Conservation (phyloP, 2,329 filamentous ascomycete genomes). For the Nigrograna mackinnonii region DNA sequence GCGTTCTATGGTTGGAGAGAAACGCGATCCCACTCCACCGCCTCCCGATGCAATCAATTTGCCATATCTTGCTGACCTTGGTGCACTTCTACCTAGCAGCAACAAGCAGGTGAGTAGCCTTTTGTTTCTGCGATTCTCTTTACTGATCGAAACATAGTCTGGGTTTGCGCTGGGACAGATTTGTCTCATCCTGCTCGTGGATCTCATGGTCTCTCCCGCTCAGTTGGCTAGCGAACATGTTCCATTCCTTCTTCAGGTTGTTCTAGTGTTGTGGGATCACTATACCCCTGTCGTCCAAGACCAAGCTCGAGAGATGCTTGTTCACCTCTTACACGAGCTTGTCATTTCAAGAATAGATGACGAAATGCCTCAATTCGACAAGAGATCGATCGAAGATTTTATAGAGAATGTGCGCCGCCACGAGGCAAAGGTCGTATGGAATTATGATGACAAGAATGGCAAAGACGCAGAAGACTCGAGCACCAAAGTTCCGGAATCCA, state of each 20-base stretch:
- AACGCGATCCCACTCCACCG: constrained; percentile 55
- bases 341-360: constrained; percentile 81
- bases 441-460: constrained; percentile 89
- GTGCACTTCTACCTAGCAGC: constrained; percentile 77
- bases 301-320: constrained; percentile 95
- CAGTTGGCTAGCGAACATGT: constrained; percentile 78
- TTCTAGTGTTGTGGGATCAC: constrained; percentile 95
- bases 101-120: constrained; percentile 68
- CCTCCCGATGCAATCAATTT: constrained; percentile 75
- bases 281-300: constrained; percentile 95
- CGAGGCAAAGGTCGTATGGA: constrained; percentile 85
- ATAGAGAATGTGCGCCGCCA: constrained; percentile 86
- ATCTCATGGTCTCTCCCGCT: constrained; percentile 92
- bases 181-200: constrained; percentile 89
- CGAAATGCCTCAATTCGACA: constrained; percentile 65
- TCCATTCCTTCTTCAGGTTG: constrained; percentile 84
- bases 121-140: neutral
- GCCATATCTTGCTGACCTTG: constrained; percentile 88
- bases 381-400: constrained; percentile 80
- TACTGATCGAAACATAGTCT: constrained; percentile 48
- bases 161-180: constrained; percentile 92
- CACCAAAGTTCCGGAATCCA: constrained; percentile 81
- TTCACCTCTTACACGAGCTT: constrained; percentile 94
- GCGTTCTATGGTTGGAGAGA: constrained; percentile 96
- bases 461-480: constrained; percentile 69